Evolutionary conservation across 371 early-diverging fungal genomes (phyloP), one percentile per base, ranked within the genome.

Genomic region (Rhizomucor miehei): DNA sequence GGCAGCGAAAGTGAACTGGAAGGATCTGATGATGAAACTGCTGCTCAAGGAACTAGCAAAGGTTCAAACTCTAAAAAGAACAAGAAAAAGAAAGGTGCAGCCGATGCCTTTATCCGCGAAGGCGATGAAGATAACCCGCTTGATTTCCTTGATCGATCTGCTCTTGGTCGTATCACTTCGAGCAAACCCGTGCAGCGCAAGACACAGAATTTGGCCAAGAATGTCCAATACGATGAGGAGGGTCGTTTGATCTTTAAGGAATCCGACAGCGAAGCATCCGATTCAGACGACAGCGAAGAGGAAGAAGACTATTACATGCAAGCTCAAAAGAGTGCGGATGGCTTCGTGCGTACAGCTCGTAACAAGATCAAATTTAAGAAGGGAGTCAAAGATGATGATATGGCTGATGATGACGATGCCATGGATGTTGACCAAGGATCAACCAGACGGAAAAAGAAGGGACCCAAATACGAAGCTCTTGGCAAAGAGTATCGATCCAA

Each of bases 1-100:
- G 95, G 92, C 38, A 86, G 86, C 60, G 97, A 95, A 61, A 91
- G 92, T 69, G 97, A 96, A 62, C 68, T 92, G 52, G 89, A 89
- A 20, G 77, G 75, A 23, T 88, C 82, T 29, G 86, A 88, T 39
- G 81, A 77, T 25, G 84, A 82, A 12, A 77, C 69, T 1, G 81
- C 72, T 40, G 69, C 56, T 38, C 16, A 41, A 41, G 41, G 19
- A 3, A 3, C 19, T 14, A 12, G 3, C 16, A 19, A 16, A 11
- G 41, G 4, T 41, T 3, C 14, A 3, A 53, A 66, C 64, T 48
- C 50, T n/a, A 75, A 67, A 45, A 74, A 72, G 37, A 68, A 72
- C 29, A 75, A 76, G 59, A 77, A 80, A 2, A 54, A 62, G 25
- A 48, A 64, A 14, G n/a, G 63, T 19, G 61, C 58, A 6, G 59